Conservation (phyloP, 1,139 yeast genomes). For the Candida dubliniensis region DNA sequence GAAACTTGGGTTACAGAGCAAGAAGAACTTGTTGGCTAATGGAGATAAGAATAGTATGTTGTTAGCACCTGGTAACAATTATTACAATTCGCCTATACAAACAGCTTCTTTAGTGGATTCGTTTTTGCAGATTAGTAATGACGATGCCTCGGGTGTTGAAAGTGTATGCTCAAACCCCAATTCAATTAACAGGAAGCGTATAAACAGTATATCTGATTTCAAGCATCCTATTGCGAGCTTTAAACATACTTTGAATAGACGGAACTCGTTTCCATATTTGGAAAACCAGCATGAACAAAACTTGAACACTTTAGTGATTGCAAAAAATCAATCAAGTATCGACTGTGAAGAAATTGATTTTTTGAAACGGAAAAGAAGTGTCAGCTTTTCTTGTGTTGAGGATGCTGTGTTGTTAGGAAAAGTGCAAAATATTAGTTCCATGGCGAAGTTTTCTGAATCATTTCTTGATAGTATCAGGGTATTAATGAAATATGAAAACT, state of each 20-base stretch:
- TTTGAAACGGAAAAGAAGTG: conserved; percentile 21
- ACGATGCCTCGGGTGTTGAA: conserved; percentile 10
- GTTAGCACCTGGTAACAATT: conserved; percentile 4
- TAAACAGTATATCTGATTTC: conserved; percentile 2
- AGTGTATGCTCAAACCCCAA: conserved; percentile 8
- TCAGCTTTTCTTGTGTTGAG: conserved; percentile 49
- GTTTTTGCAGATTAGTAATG: conserved; percentile 22
- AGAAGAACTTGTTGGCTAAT: conserved; percentile 6
- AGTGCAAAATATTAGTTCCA: conserved; percentile 17
- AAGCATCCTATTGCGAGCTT: conserved; percentile 16
- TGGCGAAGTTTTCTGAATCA: conserved; percentile 25
- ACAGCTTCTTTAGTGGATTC: conserved; percentile 22
- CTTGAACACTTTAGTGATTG: conserved; percentile 27
- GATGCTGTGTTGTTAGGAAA: conserved; percentile 16
- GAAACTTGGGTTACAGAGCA: conserved; percentile 37
- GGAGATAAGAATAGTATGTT: conserved; percentile 4
- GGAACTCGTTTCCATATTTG: conserved; percentile 46
- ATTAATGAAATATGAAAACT: conserved; percentile 22
- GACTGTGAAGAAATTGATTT: conserved; percentile 4
- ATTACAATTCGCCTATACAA: conserved; percentile 7
- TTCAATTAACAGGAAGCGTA: conserved; percentile 5
- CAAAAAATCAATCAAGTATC: conserved; percentile 3
- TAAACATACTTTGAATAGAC: conserved; percentile 33
- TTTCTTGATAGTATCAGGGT: conserved; percentile 25
- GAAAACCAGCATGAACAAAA: conserved; percentile 12